These are phyloP conservation scores for Sporothrix inflata DNA, from an alignment of 2,329 filamentous ascomycete species.

Conservation along the genomic window DNA sequence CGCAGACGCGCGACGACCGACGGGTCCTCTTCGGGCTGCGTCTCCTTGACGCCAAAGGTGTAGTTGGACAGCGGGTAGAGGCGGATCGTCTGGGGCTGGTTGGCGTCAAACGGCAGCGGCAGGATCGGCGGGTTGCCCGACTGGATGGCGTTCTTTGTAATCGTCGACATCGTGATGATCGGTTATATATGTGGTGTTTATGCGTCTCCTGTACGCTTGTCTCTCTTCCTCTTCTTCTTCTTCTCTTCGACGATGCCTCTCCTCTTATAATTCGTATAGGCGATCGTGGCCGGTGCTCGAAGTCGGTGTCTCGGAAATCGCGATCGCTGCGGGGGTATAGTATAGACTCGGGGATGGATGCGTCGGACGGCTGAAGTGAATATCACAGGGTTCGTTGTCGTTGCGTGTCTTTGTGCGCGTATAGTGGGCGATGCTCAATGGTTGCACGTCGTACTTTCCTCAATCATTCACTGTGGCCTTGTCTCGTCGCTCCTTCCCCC, in stretches of 20 bases:
- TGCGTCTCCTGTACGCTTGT: background rate
- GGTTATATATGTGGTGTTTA: background rate
- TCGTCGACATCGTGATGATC: slow-evolving; percentile 71
- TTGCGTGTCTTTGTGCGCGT: background rate
- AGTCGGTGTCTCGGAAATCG: background rate
- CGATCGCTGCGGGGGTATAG: background rate
- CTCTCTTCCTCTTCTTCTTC: background rate
- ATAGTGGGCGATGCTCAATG: background rate
- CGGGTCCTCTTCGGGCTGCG: slow-evolving; percentile 95
- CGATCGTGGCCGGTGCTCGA: background rate
- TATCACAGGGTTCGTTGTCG: background rate
- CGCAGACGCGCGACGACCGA: slow-evolving; percentile 91
- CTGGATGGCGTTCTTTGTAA: slow-evolving; percentile 74
- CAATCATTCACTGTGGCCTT: background rate
- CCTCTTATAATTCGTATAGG: background rate
- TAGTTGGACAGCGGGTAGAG: slow-evolving; percentile 97
- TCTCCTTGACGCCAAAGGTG: slow-evolving; percentile 98
- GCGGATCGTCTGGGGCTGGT: slow-evolving; percentile 86
- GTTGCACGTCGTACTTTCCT: background rate
- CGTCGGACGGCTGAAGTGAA: background rate
- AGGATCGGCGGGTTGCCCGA: slow-evolving; percentile 78
- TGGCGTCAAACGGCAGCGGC: slow-evolving; percentile 81
- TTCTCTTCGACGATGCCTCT: background rate
- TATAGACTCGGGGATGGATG: no score
- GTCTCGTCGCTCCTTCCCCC: slow-evolving; percentile 3